phyloP scores from a whole-genome alignment of 176 grass and related monocot species.

The Oryza meridionalis region DNA sequence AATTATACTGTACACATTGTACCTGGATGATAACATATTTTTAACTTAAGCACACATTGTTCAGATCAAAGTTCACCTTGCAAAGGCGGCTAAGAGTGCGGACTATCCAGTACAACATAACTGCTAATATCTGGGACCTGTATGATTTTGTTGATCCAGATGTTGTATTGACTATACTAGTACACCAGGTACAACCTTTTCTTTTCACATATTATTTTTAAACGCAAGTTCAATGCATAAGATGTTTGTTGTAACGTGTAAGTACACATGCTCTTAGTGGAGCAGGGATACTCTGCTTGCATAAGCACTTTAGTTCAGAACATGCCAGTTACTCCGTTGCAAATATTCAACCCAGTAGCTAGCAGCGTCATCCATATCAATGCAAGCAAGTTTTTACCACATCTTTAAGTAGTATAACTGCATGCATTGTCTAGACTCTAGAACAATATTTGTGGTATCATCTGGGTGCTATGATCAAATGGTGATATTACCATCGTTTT shows the following conservation, averaged over 20 bases:
- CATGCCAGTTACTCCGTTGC: neutral
- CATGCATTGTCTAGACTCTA: neutral
- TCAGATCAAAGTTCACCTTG: slow-evolving; percentile 75
- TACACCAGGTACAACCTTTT: slow-evolving; percentile 79
- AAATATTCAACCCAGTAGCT: neutral
- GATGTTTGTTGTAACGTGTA: slow-evolving; percentile 20
- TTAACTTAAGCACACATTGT: slow-evolving; percentile 36
- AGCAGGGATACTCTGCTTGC: neutral
- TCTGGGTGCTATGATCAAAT: neutral
- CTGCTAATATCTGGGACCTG: slow-evolving; percentile 87
- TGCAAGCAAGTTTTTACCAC: slow-evolving; percentile 1
- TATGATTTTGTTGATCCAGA: slow-evolving; percentile 95
- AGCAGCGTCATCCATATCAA: neutral
- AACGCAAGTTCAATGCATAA: slow-evolving; percentile 15
- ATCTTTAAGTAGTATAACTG: slow-evolving; percentile 36
- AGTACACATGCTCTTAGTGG: slow-evolving; percentile 18
- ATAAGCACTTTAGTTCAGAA: slow-evolving; percentile 8
- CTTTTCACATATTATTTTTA: neutral
- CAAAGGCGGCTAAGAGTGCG: slow-evolving; percentile 88
- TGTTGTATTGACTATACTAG: slow-evolving; percentile 81
- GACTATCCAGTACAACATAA: slow-evolving; percentile 76
- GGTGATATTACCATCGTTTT: neutral
- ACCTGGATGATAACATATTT: slow-evolving; percentile 24
- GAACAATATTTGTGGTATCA: neutral
- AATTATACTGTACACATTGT: neutral